These are phyloP conservation scores for Chenopodium album DNA, from an alignment of 148 eudicot genomes.

Conservation along the genomic window DNA sequence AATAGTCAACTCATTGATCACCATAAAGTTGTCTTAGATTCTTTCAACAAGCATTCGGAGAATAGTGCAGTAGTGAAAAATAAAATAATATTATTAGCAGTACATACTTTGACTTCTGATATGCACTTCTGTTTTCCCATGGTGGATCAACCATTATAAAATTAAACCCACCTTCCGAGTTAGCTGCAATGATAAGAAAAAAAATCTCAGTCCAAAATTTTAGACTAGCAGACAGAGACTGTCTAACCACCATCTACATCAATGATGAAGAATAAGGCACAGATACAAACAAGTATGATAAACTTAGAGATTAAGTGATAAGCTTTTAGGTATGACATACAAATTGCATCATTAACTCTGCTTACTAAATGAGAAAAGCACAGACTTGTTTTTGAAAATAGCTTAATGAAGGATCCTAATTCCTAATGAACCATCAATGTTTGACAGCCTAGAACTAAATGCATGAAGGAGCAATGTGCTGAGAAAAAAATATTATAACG, in stretches of 20 bases:
- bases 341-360: background rate
- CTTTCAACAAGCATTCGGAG: background rate
- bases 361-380: background rate
- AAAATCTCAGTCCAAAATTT: slow-evolving; percentile 8
- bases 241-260: background rate
- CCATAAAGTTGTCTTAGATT: background rate
- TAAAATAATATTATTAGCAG: slow-evolving; percentile 8
- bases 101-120: slow-evolving; percentile 78
- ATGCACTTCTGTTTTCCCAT: slow-evolving; percentile 96
- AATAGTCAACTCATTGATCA: background rate
- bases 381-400: slow-evolving; percentile 5
- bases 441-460: background rate
- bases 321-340: background rate
- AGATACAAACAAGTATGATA: background rate
- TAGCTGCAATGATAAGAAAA: slow-evolving; percentile 46
- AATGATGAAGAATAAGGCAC: background rate
- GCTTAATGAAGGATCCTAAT: background rate
- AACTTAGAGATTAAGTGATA: background rate
- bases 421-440: background rate
- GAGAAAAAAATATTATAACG: slow-evolving; percentile 13
- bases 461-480: slow-evolving; percentile 24
- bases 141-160: slow-evolving; percentile 92
- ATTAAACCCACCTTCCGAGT: slow-evolving; percentile 69
- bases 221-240: background rate
- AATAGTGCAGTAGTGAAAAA: background rate